Base-by-base conservation (phyloP, 768 basidiomycete species). In the Leccinum olivaceopallidum region DNA sequence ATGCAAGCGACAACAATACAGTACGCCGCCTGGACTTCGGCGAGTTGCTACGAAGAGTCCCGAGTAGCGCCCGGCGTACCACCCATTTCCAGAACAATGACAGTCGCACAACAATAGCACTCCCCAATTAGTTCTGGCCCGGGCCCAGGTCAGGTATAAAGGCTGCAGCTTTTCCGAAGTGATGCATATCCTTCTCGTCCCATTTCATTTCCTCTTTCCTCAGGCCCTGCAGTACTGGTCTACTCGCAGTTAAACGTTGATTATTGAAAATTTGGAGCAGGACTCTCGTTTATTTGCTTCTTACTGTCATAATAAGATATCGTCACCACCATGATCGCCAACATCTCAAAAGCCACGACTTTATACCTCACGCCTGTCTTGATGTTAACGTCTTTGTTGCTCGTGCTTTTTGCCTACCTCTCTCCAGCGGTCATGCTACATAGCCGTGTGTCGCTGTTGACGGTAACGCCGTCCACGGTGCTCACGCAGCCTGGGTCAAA, bases 291-390 rank as follows among this genome's bases (percentile, higher is more conserved):
- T 22, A 60, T 58, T 44, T 44, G 53, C 20, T 57, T 47, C 49
- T 59, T 60, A 0, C 44, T 3, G 2, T 18, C 51, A 39, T 50
- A 55, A 39, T 50, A 59, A 37, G 61, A 53, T 37, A 20, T 59
- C 48, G 9, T 50, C 30, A 20, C 30, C 13, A 55, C 37, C 52
- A 93, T 92, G 91, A 85, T 92, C 67, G 77, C 85, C 61, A 82
- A 83, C 64, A 79, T 90, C 47, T 87, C 89, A 14, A 90, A 86
- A 79, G 81, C 83, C 58, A 77, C 84, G 64, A 85, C 82, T 56
- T 77, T 89, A 56, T 90, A 87, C 69, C 79, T 92, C 55, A 80
- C 89, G 2, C 88, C 89, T 24, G 24, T 89, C 5, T 75, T 92
- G 53, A 80, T 84, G 61, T 75, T 92, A 48, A 84, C 89, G 5